Evolutionary conservation across 768 basidiomycete genomes (phyloP).

Genomic region (Stropharia rugosoannulata): DNA sequence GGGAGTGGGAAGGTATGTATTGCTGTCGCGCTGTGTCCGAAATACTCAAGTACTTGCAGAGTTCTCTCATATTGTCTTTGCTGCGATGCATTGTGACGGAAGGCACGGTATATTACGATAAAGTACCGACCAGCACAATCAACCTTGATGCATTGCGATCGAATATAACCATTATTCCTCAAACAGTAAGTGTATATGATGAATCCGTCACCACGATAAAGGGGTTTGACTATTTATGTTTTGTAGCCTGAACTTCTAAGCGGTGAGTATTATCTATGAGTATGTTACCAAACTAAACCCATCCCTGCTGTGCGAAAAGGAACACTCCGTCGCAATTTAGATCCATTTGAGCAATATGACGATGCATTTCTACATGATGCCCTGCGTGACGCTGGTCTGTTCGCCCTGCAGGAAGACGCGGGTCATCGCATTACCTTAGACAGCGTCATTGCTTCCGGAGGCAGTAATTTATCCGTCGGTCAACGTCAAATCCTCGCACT

Average conservation of each 20-base stretch:
- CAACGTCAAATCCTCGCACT: slow-evolving; percentile 72
- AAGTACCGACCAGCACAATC: slow-evolving; percentile 41
- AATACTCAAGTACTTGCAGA: slow-evolving; percentile 24
- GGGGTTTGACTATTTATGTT: background rate
- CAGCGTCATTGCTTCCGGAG: slow-evolving; percentile 47
- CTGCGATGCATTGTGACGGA: slow-evolving; percentile 56
- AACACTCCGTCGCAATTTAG: slow-evolving; percentile 61
- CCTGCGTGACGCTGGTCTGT: slow-evolving; percentile 40
- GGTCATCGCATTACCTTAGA: slow-evolving; percentile 49
- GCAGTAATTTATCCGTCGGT: slow-evolving; percentile 72
- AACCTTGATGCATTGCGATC: slow-evolving; percentile 57
- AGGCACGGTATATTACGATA: slow-evolving; percentile 57
- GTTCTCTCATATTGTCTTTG: slow-evolving; percentile 54
- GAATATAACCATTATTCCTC: slow-evolving; percentile 60
- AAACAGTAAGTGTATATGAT: slow-evolving; percentile 27
- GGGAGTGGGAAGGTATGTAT: slow-evolving; percentile 17
- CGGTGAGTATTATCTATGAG: slow-evolving; percentile 28
- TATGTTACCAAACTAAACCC: background rate
- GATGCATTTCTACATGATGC: slow-evolving; percentile 45
- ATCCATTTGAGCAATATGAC: slow-evolving; percentile 59
- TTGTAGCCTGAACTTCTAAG: slow-evolving; percentile 50
- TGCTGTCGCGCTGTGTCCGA: background rate
- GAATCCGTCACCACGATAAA: background rate
- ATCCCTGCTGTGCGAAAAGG: slow-evolving; percentile 4
- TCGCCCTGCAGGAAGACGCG: slow-evolving; percentile 37